Evolutionary conservation across 352 stramenopile species (phyloP), one percentile per base, ranked within the genome.

Genomic region (Lagenidium giganteum): DNA sequence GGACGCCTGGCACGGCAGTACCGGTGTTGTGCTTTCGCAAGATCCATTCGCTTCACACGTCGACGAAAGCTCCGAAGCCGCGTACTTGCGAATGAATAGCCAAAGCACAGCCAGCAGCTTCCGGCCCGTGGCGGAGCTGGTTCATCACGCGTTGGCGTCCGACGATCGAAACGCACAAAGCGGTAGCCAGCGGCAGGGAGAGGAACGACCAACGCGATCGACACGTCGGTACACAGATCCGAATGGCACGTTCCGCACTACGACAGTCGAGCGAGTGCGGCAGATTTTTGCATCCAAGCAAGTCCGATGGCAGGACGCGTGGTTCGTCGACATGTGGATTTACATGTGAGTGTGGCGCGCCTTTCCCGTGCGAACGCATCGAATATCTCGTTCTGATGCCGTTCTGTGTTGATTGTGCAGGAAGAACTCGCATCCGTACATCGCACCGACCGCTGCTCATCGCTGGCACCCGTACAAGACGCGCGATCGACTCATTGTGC

Each of bases 401-500:
- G 20, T 31, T 3, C 29, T 3, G 17, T 1, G 14, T 46, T 25
- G 24, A 12, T 32, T 5, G n/a, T 41, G 22, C 39, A 79, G 67
- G 67, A 80, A 82, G 55, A 82, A 85, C 26, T 38, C 50, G 3
- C 69, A 85, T 32, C 69, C 69, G 37, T 54, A 71, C 26, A 60
- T 85, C 29, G 64, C 53, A 0, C 54, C 70, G 16, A 66, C 51
- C 23, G 41, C 39, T 14, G 64, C 69, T 4, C 66, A 85, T 42
- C 55, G 42, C n/a, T 64, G 70, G 52, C 72, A 82, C 34, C 69
- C 72, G 42, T 82, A 68, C 56, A 76, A 72, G 32, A 57, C 60
- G 4, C 43, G 55, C 5, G 72, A 82, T 25, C 72, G 72, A 18
- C 36, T 61, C 17, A 49, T 85, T 35, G 69, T 82, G 41, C 53